Evolutionary conservation across 2,329 filamentous ascomycete genomes (phyloP), one percentile per base, ranked within the genome.

Genomic region (Berkeleyomyces rouxiae): DNA sequence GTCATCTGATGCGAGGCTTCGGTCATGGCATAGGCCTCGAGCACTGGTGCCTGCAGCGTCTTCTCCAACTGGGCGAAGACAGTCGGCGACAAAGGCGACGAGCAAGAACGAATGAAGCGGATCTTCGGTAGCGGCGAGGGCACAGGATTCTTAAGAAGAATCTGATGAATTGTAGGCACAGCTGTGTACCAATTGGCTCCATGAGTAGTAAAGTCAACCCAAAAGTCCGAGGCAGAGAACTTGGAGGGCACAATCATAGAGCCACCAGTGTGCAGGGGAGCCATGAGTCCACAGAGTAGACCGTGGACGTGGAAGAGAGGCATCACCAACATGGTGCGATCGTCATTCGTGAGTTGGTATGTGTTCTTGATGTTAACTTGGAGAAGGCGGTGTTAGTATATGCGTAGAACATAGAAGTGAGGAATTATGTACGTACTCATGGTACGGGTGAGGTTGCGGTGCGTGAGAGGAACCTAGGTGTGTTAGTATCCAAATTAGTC

Each of bases 1-100:
- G 87, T 89, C 85, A 91, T 90, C 72, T 90, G 87, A 70, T 91
- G 87, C 3, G 90, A 83, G 5, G 88, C 90, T 75, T 95, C 90
- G 47, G 90, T 95, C 90, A 95, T 95, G 67, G 90, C 90, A 69
- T 95, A 95, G 7, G 90, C 90, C 75, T 95, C 90, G 16, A 95
- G 79, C 0, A 95, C 90, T 0, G 90, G 89, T 0, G 90, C 88
- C 59, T 83, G 78, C 71, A 90, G 88, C 0, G 83, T 79, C 68
- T 82, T 79, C 70, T 95, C 89, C 4, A 95, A 80, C 68, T 89
- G 85, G 66, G 88, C 79, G 75, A 93, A 91, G 59, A 84, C 84
- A 66, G 89, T 90, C 0, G 90, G 90, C 2, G 87, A 88, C 11
- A 95, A 78, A 0, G 89, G 88, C 23, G 87, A 90, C 16, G 62